phyloP scores from a whole-genome alignment of 306 rosid species.

The Rubus idaeus region DNA sequence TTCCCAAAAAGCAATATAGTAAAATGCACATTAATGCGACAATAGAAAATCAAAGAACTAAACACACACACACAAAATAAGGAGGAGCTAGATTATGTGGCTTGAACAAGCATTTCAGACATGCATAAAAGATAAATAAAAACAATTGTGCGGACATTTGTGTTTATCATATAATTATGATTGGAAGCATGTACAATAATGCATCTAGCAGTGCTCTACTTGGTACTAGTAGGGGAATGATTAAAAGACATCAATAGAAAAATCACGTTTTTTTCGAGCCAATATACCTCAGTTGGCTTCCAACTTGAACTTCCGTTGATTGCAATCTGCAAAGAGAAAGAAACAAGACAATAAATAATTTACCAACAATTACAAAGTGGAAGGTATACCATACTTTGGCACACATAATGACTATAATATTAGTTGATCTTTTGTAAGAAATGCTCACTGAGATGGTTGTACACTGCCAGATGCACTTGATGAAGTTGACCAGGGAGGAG shows the following conservation, averaged over 20 bases:
- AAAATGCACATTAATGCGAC: not conserved
- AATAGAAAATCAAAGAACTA: not conserved
- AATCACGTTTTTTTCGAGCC: not conserved
- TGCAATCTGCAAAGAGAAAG: constrained; percentile 47
- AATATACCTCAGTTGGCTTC: constrained; percentile 82
- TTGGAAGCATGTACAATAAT: not conserved
- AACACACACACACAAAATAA: not conserved
- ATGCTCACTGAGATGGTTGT: constrained; percentile 58
- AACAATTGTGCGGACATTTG: not conserved
- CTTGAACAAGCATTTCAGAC: not conserved
- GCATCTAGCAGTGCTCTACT: not conserved
- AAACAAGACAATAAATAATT: constrained; percentile 10
- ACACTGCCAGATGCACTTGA: constrained; percentile 42
- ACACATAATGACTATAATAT: not conserved
- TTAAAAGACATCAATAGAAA: not conserved
- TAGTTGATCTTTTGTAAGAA: not conserved
- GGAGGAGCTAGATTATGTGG: no score
- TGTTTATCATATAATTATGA: not conserved
- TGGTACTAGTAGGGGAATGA: not conserved
- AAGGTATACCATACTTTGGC: not conserved
- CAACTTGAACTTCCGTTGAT: constrained; percentile 63
- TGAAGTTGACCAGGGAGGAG: constrained; percentile 85
- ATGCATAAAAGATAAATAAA: not conserved
- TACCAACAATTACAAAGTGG: constrained; percentile 22
- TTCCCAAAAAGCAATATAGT: not conserved